Percentiles rank a stretch among this genome's conserved stretches.
Evolutionary conservation across 257 asterid species (phyloP).

Genomic region (Solanum lignicaule): DNA sequence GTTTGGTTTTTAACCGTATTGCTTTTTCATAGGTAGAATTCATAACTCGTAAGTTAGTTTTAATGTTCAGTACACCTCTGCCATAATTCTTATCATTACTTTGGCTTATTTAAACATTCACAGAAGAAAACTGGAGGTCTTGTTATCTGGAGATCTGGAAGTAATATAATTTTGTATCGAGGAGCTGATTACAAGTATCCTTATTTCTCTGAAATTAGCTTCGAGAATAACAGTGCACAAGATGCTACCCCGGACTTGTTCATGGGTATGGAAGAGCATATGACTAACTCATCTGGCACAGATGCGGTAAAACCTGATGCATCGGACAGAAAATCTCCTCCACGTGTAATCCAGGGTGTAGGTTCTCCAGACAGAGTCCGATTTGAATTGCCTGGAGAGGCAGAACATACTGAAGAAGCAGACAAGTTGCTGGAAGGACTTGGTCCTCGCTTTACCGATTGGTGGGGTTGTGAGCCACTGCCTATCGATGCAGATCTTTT

Average conservation of each 20-base stretch:
- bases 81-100: neutral
- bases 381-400: slow-evolving; percentile 91
- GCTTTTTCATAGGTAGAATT: neutral
- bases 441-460: slow-evolving; percentile 91
- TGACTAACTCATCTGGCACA: slow-evolving; percentile 15
- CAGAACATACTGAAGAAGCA: slow-evolving; percentile 71
- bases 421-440: slow-evolving; percentile 73
- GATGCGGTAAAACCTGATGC: slow-evolving; percentile 15
- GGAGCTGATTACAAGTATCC: slow-evolving; percentile 87
- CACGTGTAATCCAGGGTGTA: slow-evolving; percentile 63
- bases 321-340: slow-evolving; percentile 18
- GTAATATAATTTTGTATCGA: slow-evolving; percentile 74
- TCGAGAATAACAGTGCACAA: slow-evolving; percentile 14
- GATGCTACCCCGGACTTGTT: slow-evolving; percentile 29
- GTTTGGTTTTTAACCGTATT: neutral
- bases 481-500: slow-evolving; percentile 96
- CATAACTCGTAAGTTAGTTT: neutral
- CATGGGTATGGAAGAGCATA: slow-evolving; percentile 18
- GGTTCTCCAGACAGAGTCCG: slow-evolving; percentile 81
- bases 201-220: slow-evolving; percentile 39
- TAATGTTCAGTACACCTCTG: neutral
- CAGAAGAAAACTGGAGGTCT: slow-evolving; percentile 96
- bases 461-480: slow-evolving; percentile 95
- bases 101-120: slow-evolving; percentile 9
- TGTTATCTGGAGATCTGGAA: slow-evolving; percentile 97